phyloP scores from a whole-genome alignment of 768 basidiomycete species.

The Russula vinacea region DNA sequence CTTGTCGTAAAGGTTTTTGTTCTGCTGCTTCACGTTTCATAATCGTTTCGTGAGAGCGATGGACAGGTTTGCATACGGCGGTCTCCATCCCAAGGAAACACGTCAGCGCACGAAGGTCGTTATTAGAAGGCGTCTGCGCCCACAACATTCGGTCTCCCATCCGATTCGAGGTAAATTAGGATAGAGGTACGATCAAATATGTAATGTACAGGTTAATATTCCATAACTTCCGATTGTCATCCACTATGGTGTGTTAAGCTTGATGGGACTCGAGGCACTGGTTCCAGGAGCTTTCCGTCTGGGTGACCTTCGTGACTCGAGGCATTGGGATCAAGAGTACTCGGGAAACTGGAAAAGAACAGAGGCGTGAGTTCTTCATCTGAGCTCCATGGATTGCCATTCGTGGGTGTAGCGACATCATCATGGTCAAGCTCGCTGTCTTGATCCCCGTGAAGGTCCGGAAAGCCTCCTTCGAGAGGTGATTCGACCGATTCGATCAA shows the following conservation, averaged over 20 bases:
- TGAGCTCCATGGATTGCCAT: neutral
- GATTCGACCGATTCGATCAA: neutral
- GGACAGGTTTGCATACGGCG: neutral
- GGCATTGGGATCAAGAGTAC: neutral
- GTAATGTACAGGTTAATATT: neutral
- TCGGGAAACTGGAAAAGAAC: conserved; percentile 19
- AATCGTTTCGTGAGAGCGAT: no score
- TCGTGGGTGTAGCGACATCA: conserved; percentile 2
- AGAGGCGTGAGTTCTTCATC: conserved; percentile 15
- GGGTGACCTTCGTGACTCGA: neutral
- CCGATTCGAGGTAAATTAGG: neutral
- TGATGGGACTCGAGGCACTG: neutral
- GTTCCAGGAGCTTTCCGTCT: neutral
- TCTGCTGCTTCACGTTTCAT: no score
- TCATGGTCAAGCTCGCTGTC: neutral
- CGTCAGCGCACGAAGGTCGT: no score
- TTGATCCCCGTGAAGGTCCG: neutral
- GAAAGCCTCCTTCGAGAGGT: neutral
- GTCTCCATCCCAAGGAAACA: neutral
- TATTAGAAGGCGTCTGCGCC: neutral
- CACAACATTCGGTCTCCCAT: neutral
- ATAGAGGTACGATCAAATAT: neutral
- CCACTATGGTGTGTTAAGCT: neutral
- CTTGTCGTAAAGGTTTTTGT: no score
- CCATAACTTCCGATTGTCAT: neutral